Base-by-base conservation (phyloP, 768 basidiomycete species). In the Lentinus tigrinus region DNA sequence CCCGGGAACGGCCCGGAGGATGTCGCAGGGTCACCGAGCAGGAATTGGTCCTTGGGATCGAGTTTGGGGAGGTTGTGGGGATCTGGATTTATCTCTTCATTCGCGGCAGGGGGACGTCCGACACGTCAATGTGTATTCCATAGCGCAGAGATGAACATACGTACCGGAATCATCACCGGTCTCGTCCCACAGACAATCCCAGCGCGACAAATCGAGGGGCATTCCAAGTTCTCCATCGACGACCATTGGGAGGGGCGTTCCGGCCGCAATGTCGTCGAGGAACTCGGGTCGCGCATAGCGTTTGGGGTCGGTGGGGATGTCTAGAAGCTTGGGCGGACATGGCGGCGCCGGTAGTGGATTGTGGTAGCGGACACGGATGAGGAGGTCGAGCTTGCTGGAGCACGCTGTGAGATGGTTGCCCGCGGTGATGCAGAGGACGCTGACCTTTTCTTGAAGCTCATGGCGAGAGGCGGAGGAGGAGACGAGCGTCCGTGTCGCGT, bases 181-280 rank as follows among this genome's bases (percentile, higher is more conserved):
- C 59, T 93, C 90, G 49, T 89, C 85, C 92, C 90, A 95, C 17
- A 96, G 74, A 36, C 84, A 88, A 54, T 89, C 87, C 81, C 87
- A 95, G 54, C 81, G 83, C 17, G 89, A 88, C 47, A 96, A 75
- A 70, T 98, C 93, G 24, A 99, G 74, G 0, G 95, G 95, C 95
- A 99, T 95, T 0, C 97, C 97, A 63, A 88, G 89, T 70, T 99
- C 97, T 0, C 92, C 93, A 65, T 99, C 97, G 1, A 98, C 89
- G 63, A 98, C 89, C 93, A 98, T 95, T 0, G 97, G 96, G 19
- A 97, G 71, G 0, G 91, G 89, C 11, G 86, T 84, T 47, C 93
- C 91, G 52, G 86, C 85, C 0, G 91, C 89, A 37, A 97, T 75
- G 6, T 86, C 81, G 60, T 91, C 84, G 36, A 95, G 81, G 64